Percentiles rank a stretch among this genome's conserved stretches.
Evolutionary conservation across 2,329 filamentous ascomycete species (phyloP).

Genomic region (Stemphylium lycopersici): DNA sequence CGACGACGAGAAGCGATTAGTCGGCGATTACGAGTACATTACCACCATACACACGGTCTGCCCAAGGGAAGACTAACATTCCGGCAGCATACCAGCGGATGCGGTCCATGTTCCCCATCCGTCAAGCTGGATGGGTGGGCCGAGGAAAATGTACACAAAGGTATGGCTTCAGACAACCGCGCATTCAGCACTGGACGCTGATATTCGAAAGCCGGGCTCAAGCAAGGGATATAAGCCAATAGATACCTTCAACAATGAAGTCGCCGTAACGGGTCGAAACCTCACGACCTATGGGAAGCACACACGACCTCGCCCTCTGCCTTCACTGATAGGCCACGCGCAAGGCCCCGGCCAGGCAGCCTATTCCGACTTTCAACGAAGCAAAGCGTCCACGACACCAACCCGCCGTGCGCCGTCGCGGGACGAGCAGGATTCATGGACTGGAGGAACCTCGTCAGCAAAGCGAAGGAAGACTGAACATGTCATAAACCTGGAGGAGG

Average conservation of each 20-base stretch:
- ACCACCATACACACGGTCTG: background rate
- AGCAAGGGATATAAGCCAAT: constrained; percentile 17
- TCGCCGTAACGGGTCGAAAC: constrained; percentile 1
- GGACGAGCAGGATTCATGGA: background rate
- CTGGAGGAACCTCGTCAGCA: background rate
- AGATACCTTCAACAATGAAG: constrained; percentile 16
- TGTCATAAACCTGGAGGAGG: constrained; percentile 23
- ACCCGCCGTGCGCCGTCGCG: background rate
- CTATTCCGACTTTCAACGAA: constrained; percentile 1
- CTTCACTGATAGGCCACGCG: constrained; percentile 8
- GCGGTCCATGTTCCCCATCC: constrained; percentile 23
- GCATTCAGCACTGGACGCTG: constrained; percentile 1
- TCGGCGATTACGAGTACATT: constrained; percentile 25
- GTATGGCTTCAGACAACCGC: constrained; percentile 4
- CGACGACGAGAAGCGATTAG: constrained; percentile 22
- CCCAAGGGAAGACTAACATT: constrained; percentile 11
- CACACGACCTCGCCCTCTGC: constrained; percentile 1
- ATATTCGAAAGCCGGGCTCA: constrained; percentile 21
- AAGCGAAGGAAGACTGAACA: constrained; percentile 32
- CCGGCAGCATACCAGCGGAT: constrained; percentile 24
- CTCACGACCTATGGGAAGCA: constrained; percentile 21
- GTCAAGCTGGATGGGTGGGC: constrained; percentile 13
- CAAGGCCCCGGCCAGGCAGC: constrained; percentile 15
- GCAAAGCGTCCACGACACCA: constrained; percentile 2
- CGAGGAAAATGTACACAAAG: constrained; percentile 2